Base-by-base conservation (phyloP, 768 basidiomycete genomes). In the Hirschioporus abietinus region DNA sequence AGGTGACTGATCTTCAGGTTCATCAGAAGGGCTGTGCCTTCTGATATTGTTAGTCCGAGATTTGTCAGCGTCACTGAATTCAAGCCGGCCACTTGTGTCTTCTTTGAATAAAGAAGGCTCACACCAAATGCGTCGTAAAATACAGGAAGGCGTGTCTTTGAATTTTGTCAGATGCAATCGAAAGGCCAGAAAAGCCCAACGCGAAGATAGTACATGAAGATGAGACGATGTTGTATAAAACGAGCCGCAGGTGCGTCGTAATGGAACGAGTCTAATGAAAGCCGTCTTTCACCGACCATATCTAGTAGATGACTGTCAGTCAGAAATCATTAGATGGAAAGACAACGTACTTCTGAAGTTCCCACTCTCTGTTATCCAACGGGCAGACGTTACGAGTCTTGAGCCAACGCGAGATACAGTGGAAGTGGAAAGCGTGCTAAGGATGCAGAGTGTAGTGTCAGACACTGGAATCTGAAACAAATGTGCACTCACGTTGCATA, bases 391-490 rank as follows among this genome's bases (percentile, higher is more conserved):
- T 95, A 70, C 95, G 84, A 24, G 97, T 99, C 84, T 99, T 99
- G 69, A 99, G 84, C 97, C 97, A 99, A 60, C 97, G 88, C 9
- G 96, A 96, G 76, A 99, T 99, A 78, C 96, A 99, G 77, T 99
- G 96, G 81, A 99, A 99, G 80, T 99, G 96, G 84, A 99, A 99
- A 4, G 96, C 96, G 76, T 99, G 96, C 95, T 96, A 70, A 34
- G 26, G 17, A 10, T 52, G 20, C 60, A 36, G 26, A n/a, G 15
- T 65, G 34, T 61, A 30, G 64, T 62, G 60, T 35, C 18, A 65
- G 27, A 66, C 35, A 8, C 59, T 6, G 7, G 18, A 15, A 34
- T 24, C 25, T 34, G 26, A 65, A 63, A 20, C 34, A 25, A 35
- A 17, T 58, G 66, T 30, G 42, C 61, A 77, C 86, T 52, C 74